These are phyloP conservation scores for Tricholoma sp. DNA, from an alignment of 768 basidiomycete genomes.

Conservation along the genomic window DNA sequence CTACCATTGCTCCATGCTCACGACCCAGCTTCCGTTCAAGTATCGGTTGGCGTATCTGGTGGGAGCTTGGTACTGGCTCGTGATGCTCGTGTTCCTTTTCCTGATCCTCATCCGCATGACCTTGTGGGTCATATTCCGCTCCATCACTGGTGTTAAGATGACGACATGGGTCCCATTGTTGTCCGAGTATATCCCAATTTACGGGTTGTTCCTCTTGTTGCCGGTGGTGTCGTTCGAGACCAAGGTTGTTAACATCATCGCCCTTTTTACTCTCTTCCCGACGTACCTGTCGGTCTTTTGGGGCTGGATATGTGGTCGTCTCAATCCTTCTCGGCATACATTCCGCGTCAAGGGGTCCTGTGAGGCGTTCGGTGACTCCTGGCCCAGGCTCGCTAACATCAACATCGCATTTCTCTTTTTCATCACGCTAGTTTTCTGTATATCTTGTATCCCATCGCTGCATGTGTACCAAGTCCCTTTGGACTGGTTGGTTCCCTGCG, in stretches of 20 bases:
- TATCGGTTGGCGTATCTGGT: neutral
- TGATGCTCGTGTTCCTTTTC: neutral
- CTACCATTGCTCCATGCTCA: neutral
- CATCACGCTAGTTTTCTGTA: neutral
- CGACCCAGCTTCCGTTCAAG: neutral
- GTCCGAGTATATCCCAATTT: no score
- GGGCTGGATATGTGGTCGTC: neutral
- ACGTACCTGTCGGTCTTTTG: neutral
- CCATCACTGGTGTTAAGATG: neutral
- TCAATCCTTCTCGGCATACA: neutral
- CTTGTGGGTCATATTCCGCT: neutral
- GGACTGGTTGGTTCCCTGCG: neutral
- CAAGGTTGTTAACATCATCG: neutral
- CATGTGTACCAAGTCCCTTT: neutral
- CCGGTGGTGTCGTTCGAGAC: neutral
- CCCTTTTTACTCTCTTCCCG: neutral
- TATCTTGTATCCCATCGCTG: neutral
- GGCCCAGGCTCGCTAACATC: neutral
- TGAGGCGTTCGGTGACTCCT: neutral
- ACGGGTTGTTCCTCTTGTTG: neutral
- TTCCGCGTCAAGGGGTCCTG: neutral
- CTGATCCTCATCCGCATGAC: neutral
- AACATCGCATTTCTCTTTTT: neutral
- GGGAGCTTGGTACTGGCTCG: neutral
- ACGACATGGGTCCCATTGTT: no score